Conservation (phyloP, 169 alveolate genomes). For the Nephromyces sp. region DNA sequence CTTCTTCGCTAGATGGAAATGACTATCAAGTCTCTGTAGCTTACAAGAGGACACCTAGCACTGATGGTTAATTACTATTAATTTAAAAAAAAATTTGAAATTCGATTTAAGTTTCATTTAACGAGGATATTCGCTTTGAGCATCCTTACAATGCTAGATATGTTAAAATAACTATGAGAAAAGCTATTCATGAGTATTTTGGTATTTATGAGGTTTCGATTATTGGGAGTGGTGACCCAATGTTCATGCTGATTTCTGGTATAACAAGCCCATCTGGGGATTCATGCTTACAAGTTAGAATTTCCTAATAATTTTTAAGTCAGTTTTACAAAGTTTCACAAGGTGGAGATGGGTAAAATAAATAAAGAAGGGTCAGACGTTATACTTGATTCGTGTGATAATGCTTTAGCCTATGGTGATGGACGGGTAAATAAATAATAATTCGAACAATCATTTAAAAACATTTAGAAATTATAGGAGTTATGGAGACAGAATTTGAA, state of each 20-base stretch:
- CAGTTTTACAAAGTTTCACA: not conserved
- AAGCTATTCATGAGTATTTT: slow-evolving; percentile 60
- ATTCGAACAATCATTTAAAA: not conserved
- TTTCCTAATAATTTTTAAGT: not conserved
- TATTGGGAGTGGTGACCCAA: slow-evolving; percentile 73
- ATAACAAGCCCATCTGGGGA: slow-evolving; percentile 69
- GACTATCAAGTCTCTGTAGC: slow-evolving; percentile 64
- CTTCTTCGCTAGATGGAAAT: slow-evolving; percentile 63
- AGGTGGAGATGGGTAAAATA: slow-evolving; percentile 61
- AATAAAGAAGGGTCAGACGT: slow-evolving; percentile 57
- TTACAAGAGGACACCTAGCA: slow-evolving; percentile 49
- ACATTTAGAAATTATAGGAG: slow-evolving; percentile 15
- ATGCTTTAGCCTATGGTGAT: slow-evolving; percentile 64
- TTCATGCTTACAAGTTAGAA: slow-evolving; percentile 62
- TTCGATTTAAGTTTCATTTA: slow-evolving; percentile 46
- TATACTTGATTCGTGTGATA: slow-evolving; percentile 55
- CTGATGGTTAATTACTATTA: slow-evolving; percentile 40
- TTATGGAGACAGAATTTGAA: slow-evolving; percentile 40
- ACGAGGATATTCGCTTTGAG: slow-evolving; percentile 44
- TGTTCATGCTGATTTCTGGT: slow-evolving; percentile 68
- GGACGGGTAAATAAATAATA: slow-evolving; percentile 46
- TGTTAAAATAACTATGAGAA: slow-evolving; percentile 60
- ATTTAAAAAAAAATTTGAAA: not conserved
- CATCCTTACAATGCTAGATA: slow-evolving; percentile 53
- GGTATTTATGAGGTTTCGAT: slow-evolving; percentile 72